Evolutionary conservation across 2,329 filamentous ascomycete species (phyloP), one percentile per base, ranked within the genome.

Genomic region (Trichoderma hamatum): DNA sequence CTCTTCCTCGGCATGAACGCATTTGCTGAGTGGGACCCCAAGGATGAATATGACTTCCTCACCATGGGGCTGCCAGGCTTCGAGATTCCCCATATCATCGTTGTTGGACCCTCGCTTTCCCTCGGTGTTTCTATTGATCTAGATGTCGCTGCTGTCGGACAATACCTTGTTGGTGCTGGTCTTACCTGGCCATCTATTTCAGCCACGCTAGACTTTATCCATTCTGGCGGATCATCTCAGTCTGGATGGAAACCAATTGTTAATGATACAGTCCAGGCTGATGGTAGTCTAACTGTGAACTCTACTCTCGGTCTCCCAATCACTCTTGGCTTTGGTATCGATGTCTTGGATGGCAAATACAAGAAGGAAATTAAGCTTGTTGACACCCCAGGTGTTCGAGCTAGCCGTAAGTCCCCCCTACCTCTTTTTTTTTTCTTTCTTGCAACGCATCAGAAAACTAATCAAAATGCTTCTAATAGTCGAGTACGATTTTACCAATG

Each of bases 311-410:
- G 61, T 9, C 61, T 64, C 4, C 61, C 61, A 1, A 24, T 64
- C 16, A 55, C 14, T 1, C 61, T 64, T 39, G 61, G 61, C 10
- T 64, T 64, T 14, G 61, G 61, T 11, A 36, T 64, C 24, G 39
- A 64, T 34, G 46, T 64, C 61, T 34, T 64, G 14, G 46, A 64
- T 21, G 61, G 61, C 6, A 64, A 64, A 39, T 64, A 64, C 11
- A 32, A 64, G 21, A 64, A 64, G 49, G 61, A 64, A 16, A 54
- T 64, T 10, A 64, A 64, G 61, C 46, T 64, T 30, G 49, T 64
- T 5, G 61, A 64, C 6, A 64, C 61, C 9, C 61, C 61, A 0
- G 61, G 61, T 24, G 32, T 64, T 19, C 61, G 61, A 9, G 61
- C 49, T 3, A 64, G 61, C 49, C n/a, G 59, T 61, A 49, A 61